Evolutionary conservation across 2,329 filamentous ascomycete genomes (phyloP).

Genomic region (Aspergillus eucalypticola): DNA sequence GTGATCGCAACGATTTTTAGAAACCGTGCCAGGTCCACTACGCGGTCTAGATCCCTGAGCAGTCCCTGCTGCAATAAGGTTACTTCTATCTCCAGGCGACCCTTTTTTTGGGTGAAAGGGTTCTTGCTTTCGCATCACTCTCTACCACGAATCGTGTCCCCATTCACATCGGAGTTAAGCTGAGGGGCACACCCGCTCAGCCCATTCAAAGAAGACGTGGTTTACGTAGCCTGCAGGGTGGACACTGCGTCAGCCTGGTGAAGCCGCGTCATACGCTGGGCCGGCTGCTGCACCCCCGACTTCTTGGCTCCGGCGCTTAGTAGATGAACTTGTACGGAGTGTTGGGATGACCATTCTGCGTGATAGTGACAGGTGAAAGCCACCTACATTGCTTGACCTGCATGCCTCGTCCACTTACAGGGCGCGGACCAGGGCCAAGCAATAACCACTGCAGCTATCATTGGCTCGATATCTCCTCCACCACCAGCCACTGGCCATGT

Average conservation of each 20-base stretch:
- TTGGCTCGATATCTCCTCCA: background rate
- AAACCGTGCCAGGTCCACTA: slow-evolving; percentile 12
- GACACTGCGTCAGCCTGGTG: slow-evolving; percentile 4
- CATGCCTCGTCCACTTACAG: background rate
- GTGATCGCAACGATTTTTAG: background rate
- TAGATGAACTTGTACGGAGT: background rate
- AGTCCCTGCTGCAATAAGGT: background rate
- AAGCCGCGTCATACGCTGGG: slow-evolving; percentile 5
- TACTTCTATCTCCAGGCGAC: background rate
- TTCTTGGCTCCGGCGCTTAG: slow-evolving; percentile 9
- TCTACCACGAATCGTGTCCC: too few relatives aligned
- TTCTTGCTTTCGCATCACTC: too few relatives aligned
- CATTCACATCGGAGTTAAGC: too few relatives aligned
- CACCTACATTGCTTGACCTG: background rate
- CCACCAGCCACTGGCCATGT: too few relatives aligned
- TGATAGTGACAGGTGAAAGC: background rate
- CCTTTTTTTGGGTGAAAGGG: background rate
- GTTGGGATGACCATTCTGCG: background rate
- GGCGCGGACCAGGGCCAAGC: background rate
- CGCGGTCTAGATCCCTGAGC: background rate
- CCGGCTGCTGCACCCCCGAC: slow-evolving; percentile 2
- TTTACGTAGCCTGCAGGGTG: background rate
- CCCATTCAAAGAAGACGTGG: background rate
- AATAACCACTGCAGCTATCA: background rate
- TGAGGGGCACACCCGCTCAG: background rate